Conservation (phyloP, 371 early-diverging fungal genomes). For the Umbelopsis sp. region DNA sequence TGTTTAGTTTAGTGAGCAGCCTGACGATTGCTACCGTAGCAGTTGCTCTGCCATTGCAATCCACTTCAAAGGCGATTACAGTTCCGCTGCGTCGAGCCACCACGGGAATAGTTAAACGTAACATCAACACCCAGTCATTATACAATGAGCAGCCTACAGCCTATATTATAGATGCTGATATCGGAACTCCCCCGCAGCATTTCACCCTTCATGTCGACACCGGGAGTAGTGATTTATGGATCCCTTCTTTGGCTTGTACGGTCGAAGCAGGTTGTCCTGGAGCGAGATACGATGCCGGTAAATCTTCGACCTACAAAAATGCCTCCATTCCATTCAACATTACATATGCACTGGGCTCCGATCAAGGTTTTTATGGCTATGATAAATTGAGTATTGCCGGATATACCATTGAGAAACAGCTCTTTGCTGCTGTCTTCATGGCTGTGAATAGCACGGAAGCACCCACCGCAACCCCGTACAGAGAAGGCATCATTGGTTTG, state of each 20-base stretch:
- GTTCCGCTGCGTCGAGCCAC: neutral
- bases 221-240: conserved; percentile 44
- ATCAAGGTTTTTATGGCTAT: conserved; percentile 26
- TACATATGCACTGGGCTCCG: conserved; percentile 27
- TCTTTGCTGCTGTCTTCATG: conserved; percentile 24
- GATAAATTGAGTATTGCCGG: conserved; percentile 27
- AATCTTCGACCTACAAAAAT: conserved; percentile 26
- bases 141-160: conserved; percentile 1
- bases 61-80: neutral
- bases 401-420: conserved; percentile 23
- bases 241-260: conserved; percentile 39
- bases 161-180: conserved; percentile 23
- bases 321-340: conserved; percentile 24
- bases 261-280: conserved; percentile 35
- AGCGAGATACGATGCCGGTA: conserved; percentile 22
- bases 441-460: conserved; percentile 22
- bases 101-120: neutral
- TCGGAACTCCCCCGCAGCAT: conserved; percentile 47
- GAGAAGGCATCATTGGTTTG: conserved; percentile 34
- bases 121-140: conserved; percentile 1
- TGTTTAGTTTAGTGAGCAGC: neutral
- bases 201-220: conserved; percentile 50
- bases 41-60: neutral
- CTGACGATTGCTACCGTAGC: neutral
- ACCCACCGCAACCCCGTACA: conserved; percentile 16